Percentiles rank a stretch among this genome's conserved stretches.
Conservation (phyloP, 768 basidiomycete species). For the Cystoderma amianthinum region DNA sequence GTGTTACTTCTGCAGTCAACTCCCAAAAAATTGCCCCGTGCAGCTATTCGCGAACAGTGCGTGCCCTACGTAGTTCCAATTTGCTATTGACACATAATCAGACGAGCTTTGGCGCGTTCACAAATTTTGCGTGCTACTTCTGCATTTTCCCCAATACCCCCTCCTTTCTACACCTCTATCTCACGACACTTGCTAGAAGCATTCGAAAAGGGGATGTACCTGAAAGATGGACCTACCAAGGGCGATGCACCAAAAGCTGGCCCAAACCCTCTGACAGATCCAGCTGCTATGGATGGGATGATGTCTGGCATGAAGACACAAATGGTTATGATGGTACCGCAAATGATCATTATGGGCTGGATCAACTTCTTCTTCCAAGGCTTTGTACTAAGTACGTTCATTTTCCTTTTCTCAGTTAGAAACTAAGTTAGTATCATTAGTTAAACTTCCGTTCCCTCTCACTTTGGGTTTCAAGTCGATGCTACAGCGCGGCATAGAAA, state of each 20-base stretch:
- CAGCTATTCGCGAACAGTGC: constrained; percentile 89
- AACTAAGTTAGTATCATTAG: constrained; percentile 29
- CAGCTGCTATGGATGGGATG: constrained; percentile 94
- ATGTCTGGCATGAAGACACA: constrained; percentile 99
- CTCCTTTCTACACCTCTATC: constrained; percentile 64
- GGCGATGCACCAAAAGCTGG: constrained; percentile 51
- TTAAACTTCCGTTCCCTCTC: constrained; percentile 94
- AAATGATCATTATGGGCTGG: constrained; percentile 99
- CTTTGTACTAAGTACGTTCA: constrained; percentile 86
- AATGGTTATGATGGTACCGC: constrained; percentile 98
- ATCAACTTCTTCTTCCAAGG: constrained; percentile 99
- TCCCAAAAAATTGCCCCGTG: constrained; percentile 74
- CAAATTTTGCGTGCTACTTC: constrained; percentile 81
- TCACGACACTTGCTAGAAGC: constrained; percentile 68
- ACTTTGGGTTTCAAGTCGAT: constrained; percentile 97
- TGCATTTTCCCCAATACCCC: constrained; percentile 75
- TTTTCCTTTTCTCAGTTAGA: neutral
- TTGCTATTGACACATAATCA: constrained; percentile 11
- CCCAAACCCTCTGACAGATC: constrained; percentile 84
- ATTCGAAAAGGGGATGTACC: constrained; percentile 70
- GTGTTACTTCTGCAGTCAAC: constrained; percentile 76
- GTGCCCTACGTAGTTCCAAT: constrained; percentile 18
- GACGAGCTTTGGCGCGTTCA: constrained; percentile 75
- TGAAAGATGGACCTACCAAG: constrained; percentile 79
- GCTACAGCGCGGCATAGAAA: constrained; percentile 93